A percentile compares a stretch with the other conserved stretches of the same genome.
Evolutionary conservation across 306 rosid genomes (phyloP).

Genomic region (Parietaria judaica): DNA sequence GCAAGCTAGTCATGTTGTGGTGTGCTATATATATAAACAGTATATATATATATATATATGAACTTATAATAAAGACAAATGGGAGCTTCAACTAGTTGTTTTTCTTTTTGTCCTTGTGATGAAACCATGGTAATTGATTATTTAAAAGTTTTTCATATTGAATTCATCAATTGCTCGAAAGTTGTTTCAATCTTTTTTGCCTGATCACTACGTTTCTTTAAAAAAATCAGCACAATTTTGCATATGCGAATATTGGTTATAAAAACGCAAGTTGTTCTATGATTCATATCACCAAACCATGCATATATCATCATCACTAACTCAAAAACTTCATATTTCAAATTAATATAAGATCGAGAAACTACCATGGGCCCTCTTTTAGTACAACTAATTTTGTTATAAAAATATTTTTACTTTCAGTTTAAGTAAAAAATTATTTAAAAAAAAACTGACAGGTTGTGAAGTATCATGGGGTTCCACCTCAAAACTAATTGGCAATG

Average conservation of each 20-base stretch:
- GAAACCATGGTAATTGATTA: neutral
- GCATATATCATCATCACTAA: neutral
- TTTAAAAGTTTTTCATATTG: constrained; percentile 3
- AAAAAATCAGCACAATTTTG: neutral
- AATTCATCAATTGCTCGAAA: neutral
- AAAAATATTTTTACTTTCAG: too few relatives aligned
- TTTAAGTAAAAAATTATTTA: too few relatives aligned
- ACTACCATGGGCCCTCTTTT: too few relatives aligned
- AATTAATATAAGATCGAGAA: too few relatives aligned
- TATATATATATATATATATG: neutral
- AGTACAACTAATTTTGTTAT: too few relatives aligned
- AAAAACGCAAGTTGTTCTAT: too few relatives aligned
- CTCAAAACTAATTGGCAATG: too few relatives aligned
- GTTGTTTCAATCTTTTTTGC: neutral
- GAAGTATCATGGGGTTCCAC: too few relatives aligned
- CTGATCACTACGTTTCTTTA: neutral
- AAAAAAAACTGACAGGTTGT: too few relatives aligned
- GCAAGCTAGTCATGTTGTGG: constrained; percentile 9
- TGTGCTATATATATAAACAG: too few relatives aligned
- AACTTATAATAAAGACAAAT: constrained; percentile 9
- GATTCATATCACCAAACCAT: neutral
- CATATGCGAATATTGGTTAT: neutral
- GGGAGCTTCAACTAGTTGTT: constrained; percentile 12
- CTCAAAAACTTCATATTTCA: neutral
- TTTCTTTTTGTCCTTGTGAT: constrained; percentile 17